phyloP scores from a whole-genome alignment of 768 basidiomycete species.

The Gloeophyllum trabeum region DNA sequence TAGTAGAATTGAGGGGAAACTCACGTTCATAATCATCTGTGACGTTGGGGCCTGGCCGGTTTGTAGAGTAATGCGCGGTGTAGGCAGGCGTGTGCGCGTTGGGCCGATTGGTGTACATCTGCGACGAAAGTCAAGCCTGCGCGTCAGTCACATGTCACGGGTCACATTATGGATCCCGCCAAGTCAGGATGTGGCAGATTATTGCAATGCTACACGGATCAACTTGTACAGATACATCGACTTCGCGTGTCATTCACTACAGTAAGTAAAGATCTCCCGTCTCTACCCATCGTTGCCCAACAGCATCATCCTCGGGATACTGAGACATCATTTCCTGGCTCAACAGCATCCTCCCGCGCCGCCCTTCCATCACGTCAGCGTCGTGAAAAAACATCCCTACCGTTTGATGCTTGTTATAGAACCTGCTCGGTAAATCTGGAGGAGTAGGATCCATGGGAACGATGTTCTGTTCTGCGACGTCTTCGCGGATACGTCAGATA shows the following conservation, averaged over 20 bases:
- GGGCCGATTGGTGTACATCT: conserved; percentile 1
- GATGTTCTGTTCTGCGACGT: conserved; percentile 27
- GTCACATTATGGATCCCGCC: not conserved
- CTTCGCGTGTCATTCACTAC: not conserved
- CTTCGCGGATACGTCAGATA: conserved; percentile 7
- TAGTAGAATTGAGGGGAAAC: conserved; percentile 7
- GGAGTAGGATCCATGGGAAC: conserved; percentile 11
- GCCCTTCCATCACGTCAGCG: conserved; percentile 11
- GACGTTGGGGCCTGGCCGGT: conserved; percentile 27
- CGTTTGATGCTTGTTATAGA: no score
- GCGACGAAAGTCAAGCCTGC: not conserved
- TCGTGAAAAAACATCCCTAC: conserved; percentile 27
- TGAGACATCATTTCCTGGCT: conserved; percentile 28
- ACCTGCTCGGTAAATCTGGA: no score
- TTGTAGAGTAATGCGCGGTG: conserved; percentile 8
- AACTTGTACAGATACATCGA: not conserved
- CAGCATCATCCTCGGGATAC: conserved; percentile 37
- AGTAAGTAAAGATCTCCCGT: no score
- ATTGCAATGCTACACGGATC: not conserved
- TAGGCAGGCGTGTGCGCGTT: conserved; percentile 3
- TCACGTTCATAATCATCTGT: conserved; percentile 74
- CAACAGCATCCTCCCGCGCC: conserved; percentile 25
- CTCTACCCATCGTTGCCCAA: conserved; percentile 24
- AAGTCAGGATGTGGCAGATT: not conserved
- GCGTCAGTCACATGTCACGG: not conserved